Evolutionary conservation across 164 flowering plant species (phyloP).

Genomic region (Euptelea pleiosperma): DNA sequence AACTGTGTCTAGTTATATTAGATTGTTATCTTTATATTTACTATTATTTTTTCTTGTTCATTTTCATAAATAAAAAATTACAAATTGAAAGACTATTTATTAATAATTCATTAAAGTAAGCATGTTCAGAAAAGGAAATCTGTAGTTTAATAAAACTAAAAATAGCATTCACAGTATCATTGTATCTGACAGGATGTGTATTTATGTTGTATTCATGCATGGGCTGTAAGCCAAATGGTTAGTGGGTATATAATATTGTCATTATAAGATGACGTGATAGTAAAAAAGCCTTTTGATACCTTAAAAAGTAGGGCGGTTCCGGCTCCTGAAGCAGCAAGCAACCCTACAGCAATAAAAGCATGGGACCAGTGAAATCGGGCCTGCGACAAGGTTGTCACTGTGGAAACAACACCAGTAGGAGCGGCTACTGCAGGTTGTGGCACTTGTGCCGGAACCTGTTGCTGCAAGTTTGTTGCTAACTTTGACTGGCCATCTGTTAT

Average conservation of each 20-base stretch:
- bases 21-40: too few relatives aligned
- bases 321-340: constrained; percentile 85
- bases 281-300: constrained; percentile 37
- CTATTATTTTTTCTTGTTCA: too few relatives aligned
- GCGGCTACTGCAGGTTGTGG: constrained; percentile 52
- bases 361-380: constrained; percentile 77
- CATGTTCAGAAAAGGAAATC: too few relatives aligned
- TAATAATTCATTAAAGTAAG: too few relatives aligned
- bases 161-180: too few relatives aligned
- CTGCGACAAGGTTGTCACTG: constrained; percentile 26
- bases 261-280: neutral
- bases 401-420: constrained; percentile 39
- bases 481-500: constrained; percentile 50
- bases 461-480: constrained; percentile 42
- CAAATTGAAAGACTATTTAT: too few relatives aligned
- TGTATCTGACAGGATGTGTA: neutral
- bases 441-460: constrained; percentile 43
- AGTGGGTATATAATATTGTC: too few relatives aligned
- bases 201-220: neutral
- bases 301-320: constrained; percentile 77
- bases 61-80: too few relatives aligned
- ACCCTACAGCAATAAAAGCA: constrained; percentile 68
- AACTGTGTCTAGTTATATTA: too few relatives aligned
- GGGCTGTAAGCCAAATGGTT: neutral
- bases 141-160: too few relatives aligned